Base-by-base conservation (phyloP, 768 basidiomycete genomes). In the Trametes gibbosa region DNA sequence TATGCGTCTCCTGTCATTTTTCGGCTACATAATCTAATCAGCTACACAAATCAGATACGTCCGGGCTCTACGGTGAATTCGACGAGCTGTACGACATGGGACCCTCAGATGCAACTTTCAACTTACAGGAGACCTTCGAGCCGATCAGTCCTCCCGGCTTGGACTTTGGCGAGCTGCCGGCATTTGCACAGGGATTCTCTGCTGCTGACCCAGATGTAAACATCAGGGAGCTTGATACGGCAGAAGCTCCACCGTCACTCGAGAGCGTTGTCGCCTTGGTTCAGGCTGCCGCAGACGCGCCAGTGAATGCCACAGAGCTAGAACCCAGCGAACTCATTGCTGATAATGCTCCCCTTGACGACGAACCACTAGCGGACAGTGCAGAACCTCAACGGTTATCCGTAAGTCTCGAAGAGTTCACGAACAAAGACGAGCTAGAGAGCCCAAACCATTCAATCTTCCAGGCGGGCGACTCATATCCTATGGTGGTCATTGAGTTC, bases 151-250 rank as follows among this genome's bases (percentile, higher is more conserved):
- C 54, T 1, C 53, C 39, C 5, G 63, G 52, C 23, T 14, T 54
- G 5, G 63, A 60, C 53, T 66, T 66, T 23, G 65, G 65, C 41
- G 58, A 60, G 35, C 50, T 66, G 3, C 65, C 65, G 4, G 40
- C 58, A 2, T n/a, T 46, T 17, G 40, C 39, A 1, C 45, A 23
- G 2, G 17, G 21, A 13, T 34, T 13, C 34, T 5, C 55, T 13
- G 47, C 9, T 5, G 13, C n/a, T 27, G 39, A 23, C 12, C 1
- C 16, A 5, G 34, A 46, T n/a, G 29, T 23, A 21, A 47, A 50
- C 10, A 21, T 47, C 23, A 17, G 24, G 19, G 47, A 39, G 19
- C 47, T 56, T 6, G 39, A 56, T 17, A 13, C 25, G 0, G 27
- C 25, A 13, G 55, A 49, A 41, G 47, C 29, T 5, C n/a, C 46